Conservation (phyloP, 2,329 filamentous ascomycete genomes). For the Cladophialophora psammophila region DNA sequence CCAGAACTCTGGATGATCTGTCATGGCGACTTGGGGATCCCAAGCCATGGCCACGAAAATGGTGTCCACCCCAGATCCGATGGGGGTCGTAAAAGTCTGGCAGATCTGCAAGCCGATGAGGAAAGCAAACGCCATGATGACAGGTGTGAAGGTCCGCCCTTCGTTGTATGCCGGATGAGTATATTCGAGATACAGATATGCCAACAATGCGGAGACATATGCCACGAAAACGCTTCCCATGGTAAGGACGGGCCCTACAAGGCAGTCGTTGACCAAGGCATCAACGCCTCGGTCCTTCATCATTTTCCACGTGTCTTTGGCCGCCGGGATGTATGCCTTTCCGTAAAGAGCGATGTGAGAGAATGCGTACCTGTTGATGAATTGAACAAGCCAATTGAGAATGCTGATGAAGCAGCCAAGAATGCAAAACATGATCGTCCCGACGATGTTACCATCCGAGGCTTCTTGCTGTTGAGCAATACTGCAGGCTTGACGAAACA, state of each 20-base stretch:
- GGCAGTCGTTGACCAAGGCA: constrained; percentile 85
- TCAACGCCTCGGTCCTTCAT: constrained; percentile 92
- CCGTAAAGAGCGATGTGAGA: constrained; percentile 93
- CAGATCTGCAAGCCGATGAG: constrained; percentile 89
- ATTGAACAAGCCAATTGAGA: constrained; percentile 84
- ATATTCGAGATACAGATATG: constrained; percentile 86
- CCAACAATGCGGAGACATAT: constrained; percentile 79
- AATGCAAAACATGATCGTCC: constrained; percentile 72
- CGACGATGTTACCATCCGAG: constrained; percentile 72
- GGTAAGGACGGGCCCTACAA: constrained; percentile 74
- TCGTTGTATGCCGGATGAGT: constrained; percentile 81
- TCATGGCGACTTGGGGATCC: constrained; percentile 73
- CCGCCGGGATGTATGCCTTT: constrained; percentile 82
- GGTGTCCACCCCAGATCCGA: constrained; percentile 88
- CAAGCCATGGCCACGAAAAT: constrained; percentile 82
- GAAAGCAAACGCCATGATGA: constrained; percentile 85
- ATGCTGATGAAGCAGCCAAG: constrained; percentile 78
- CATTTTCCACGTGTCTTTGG: constrained; percentile 89
- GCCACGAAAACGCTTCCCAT: constrained; percentile 85
- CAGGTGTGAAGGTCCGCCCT: constrained; percentile 71
- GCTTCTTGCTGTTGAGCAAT: constrained; percentile 73
- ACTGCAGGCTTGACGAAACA: constrained; percentile 80
- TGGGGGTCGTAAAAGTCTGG: constrained; percentile 86
- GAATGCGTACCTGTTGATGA: constrained; percentile 92
- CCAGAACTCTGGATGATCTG: constrained; percentile 83